Evolutionary conservation across 192 early-diverging fungal genomes (phyloP).

Genomic region (Obelidium mucronatum): DNA sequence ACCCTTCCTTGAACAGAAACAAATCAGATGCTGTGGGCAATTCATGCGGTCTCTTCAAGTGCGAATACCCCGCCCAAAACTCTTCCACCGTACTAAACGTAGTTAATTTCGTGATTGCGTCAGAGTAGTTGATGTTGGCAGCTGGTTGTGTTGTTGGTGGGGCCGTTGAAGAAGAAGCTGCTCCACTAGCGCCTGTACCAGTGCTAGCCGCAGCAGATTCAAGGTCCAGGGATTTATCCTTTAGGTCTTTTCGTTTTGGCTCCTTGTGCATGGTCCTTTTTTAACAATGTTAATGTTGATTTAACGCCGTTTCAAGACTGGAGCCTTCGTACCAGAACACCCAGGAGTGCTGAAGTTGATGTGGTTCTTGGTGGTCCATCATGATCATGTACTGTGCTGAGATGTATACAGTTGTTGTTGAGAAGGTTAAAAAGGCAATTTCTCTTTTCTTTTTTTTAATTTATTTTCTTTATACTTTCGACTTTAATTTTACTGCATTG

Average conservation of each 20-base stretch:
- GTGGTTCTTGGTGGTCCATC: slow-evolving; percentile 19
- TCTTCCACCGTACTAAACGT: slow-evolving; percentile 89
- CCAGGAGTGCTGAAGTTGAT: slow-evolving; percentile 83
- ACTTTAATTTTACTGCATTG: neutral
- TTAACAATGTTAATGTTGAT: neutral
- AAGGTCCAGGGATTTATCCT: neutral
- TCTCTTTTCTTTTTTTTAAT: neutral
- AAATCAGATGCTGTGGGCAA: slow-evolving; percentile 89
- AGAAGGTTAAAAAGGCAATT: too few relatives aligned
- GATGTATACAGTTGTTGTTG: too few relatives aligned
- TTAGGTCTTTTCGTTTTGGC: slow-evolving; percentile 71
- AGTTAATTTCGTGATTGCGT: slow-evolving; percentile 84
- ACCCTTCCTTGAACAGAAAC: slow-evolving; percentile 91
- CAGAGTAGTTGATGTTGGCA: slow-evolving; percentile 76
- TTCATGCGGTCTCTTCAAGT: slow-evolving; percentile 82
- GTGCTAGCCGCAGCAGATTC: neutral
- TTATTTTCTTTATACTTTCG: neutral
- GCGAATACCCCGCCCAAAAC: slow-evolving; percentile 89
- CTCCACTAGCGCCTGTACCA: neutral
- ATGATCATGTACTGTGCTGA: too few relatives aligned
- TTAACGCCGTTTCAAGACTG: neutral
- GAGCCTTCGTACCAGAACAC: slow-evolving; percentile 71
- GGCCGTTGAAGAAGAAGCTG: neutral
- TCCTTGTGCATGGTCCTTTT: slow-evolving; percentile 86
- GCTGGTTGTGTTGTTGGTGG: slow-evolving; percentile 47